phyloP scores from a whole-genome alignment of 345 rosid species.

The Bruguiera gymnorhiza region DNA sequence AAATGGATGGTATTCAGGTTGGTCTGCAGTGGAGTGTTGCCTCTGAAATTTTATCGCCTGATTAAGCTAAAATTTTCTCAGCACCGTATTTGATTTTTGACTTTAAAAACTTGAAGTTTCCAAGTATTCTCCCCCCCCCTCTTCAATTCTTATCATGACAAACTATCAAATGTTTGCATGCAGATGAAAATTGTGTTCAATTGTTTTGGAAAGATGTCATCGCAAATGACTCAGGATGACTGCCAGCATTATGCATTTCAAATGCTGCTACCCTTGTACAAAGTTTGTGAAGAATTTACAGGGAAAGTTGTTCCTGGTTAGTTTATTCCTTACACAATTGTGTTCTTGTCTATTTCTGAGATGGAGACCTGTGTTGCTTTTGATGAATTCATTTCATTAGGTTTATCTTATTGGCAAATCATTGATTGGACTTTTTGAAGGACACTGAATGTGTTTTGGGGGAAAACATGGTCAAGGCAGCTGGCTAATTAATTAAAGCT shows the following conservation, averaged over 20 bases:
- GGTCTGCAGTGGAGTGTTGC: constrained; percentile 16
- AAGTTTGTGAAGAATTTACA: constrained; percentile 83
- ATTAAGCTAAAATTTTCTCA: too few relatives aligned
- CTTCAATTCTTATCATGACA: background rate
- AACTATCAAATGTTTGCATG: constrained; percentile 15
- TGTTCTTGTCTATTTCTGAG: background rate
- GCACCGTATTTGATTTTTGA: too few relatives aligned
- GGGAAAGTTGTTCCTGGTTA: constrained; percentile 70
- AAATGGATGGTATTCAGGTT: constrained; percentile 73
- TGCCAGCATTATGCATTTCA: constrained; percentile 44
- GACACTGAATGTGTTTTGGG: too few relatives aligned
- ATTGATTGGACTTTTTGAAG: too few relatives aligned
- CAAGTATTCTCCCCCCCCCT: background rate
- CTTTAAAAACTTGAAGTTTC: background rate
- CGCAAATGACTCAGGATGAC: constrained; percentile 42
- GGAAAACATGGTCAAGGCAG: too few relatives aligned
- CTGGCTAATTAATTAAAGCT: too few relatives aligned
- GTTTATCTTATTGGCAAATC: too few relatives aligned
- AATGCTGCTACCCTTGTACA: constrained; percentile 71
- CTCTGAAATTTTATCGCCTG: background rate
- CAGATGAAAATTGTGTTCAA: constrained; percentile 71
- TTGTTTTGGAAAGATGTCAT: constrained; percentile 45
- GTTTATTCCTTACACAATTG: constrained; percentile 5
- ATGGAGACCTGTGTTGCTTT: background rate
- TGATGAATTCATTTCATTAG: background rate